Base-by-base conservation (phyloP, 78 protist genomes). In the Chrysochromulina parva region DNA sequence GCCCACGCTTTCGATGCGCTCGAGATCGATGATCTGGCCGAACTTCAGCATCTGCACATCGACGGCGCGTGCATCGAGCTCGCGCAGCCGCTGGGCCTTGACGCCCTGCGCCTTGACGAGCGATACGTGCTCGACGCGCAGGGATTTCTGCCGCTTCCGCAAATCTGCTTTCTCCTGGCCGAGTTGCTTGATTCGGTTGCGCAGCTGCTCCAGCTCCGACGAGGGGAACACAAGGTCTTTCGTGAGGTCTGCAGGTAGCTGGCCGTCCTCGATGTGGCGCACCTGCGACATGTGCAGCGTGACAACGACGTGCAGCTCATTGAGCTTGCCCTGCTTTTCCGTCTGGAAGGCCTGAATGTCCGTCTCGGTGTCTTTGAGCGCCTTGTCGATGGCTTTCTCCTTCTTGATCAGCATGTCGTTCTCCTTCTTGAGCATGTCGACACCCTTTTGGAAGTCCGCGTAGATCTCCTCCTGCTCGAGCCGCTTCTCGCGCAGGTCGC, bases 1-100 rank as follows among this genome's bases (percentile, higher is more conserved):
- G 3, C 88, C 14, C 48, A 87, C 62, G 52, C 52, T 38, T 17
- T 91, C 94, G 9, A 95, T 58, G 59, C 48, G 69, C 7, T 95
- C 96, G 24, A 95, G 47, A 69, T 95, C 90, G 62, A 95, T 65
- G 19, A 71, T 14, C 47, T 76, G 92, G 3, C 91, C 91, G 57
- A 88, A 88, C 57, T 88, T 88, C 60, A 88, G 85, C 86, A 88
- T 73, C 71, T 88, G 91, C 24, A 93, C 96, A 20, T 95, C 96
- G 57, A 55, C 3, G 10, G 91, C 90, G 28, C 87, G 13, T 17
- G 91, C 93, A 58, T 93, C 94, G 69, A 89, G 92, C 74, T 91
- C 93, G 47, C 60, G 1, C 62, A 54, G 22, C 74, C 50, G 57
- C 17, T 28, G 85, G 17, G 73, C 91, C 59, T 66, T 78, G 65